Base-by-base conservation (phyloP, 441 rosid species). In the Pelargonium fulgidum region DNA sequence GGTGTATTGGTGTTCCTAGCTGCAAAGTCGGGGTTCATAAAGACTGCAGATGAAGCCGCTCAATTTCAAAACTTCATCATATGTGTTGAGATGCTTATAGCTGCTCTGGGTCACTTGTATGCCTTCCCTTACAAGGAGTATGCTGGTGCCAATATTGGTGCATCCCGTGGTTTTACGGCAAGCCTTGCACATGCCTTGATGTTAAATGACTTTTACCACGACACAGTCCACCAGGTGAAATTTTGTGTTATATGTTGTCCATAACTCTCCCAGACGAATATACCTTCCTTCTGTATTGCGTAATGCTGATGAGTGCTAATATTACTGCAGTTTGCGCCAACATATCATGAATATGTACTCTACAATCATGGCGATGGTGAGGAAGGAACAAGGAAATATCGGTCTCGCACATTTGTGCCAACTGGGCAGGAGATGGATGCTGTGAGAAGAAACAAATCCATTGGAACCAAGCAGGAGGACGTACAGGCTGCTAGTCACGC, bases 351-450 rank as follows among this genome's bases (percentile, higher is more conserved):
- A 77, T 94, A 94, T 74, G 96, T 91, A 65, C 89, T 93, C 65
- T 94, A 91, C 79, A 94, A 94, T 73, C 89, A 88, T 64, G 85
- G 68, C 11, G 97, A 91, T 65, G 88, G 92, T 76, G 99, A 94
- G 14, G 99, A 88, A 73, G 96, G 93, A 54, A 77, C 89, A 72
- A 83, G 85, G 77, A 93, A 90, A 82, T 94, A 91, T 71, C 81
- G 96, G 5, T 88, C 97, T 0, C 86, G 97, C 48, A 94, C 97
- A 24, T 93, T 93, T 82, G 99, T 93, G 79, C 99, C 99, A 44
- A 93, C 96, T 39, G 99, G 99, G 4, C 96, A 86, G 65, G 99
- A 93, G 77, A 93, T 93, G 99, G 99, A 91, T 82, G 88, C 88
- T 56, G 87, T 85, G 69, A 86, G 99, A 82, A 91, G 81, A 82